Percentiles rank a stretch among this genome's conserved stretches.
These are phyloP conservation scores for Neoboletus subvelutipes DNA, from an alignment of 768 basidiomycete genomes.

Conservation along the genomic window DNA sequence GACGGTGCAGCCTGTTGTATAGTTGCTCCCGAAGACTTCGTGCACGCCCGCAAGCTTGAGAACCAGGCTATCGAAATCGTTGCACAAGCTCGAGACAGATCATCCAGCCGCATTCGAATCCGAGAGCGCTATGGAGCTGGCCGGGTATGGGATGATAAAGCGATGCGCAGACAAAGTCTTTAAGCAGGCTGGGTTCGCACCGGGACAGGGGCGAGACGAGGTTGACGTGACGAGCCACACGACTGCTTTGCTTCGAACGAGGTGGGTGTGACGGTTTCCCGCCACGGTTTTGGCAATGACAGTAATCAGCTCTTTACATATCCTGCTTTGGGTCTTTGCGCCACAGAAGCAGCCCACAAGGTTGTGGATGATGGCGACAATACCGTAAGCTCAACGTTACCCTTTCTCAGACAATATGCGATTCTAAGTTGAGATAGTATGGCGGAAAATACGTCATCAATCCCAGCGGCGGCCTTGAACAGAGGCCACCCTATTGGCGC, in stretches of 20 bases:
- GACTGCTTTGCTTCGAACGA: slow-evolving; percentile 85
- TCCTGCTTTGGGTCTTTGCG: slow-evolving; percentile 71
- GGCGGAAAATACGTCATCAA: slow-evolving; percentile 83
- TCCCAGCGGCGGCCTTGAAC: slow-evolving; percentile 81
- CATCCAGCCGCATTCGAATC: slow-evolving; percentile 59
- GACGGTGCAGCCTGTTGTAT: slow-evolving; percentile 76
- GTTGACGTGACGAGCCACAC: slow-evolving; percentile 79
- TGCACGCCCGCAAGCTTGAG: slow-evolving; percentile 65
- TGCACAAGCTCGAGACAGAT: slow-evolving; percentile 65
- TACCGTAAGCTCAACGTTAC: slow-evolving; percentile 48
- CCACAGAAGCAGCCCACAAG: slow-evolving; percentile 61
- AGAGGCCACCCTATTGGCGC: slow-evolving; percentile 83
- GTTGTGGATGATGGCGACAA: slow-evolving; percentile 75
- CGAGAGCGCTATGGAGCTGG: slow-evolving; percentile 68
- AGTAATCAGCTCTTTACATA: slow-evolving; percentile 66
- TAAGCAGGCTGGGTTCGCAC: slow-evolving; percentile 60
- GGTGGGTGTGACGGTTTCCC: slow-evolving; percentile 35
- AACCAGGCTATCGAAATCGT: slow-evolving; percentile 86
- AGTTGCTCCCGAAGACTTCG: slow-evolving; percentile 76
- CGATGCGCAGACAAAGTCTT: slow-evolving; percentile 66
- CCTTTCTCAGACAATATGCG: background rate
- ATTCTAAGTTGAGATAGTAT: slow-evolving; percentile 43
- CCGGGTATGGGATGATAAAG: slow-evolving; percentile 74
- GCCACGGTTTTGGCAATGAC: background rate
- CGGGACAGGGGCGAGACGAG: slow-evolving; percentile 60